A percentile compares a stretch with the other conserved stretches of the same genome.
These are phyloP conservation scores for Musa itinerans DNA, from an alignment of 176 grass and related monocot species.

Conservation along the genomic window DNA sequence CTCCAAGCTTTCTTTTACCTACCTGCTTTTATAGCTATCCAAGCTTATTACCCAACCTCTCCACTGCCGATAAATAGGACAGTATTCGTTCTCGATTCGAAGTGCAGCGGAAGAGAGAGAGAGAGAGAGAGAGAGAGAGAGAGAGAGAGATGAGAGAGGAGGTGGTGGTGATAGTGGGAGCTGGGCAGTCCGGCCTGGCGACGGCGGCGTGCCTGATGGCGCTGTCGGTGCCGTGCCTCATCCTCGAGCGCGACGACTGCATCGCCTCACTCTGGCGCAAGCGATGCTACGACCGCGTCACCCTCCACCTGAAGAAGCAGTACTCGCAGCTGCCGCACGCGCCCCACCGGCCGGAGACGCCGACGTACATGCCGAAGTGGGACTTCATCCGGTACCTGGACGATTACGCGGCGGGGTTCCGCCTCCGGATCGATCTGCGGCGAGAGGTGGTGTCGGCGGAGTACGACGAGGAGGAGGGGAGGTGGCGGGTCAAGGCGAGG, in stretches of 20 bases:
- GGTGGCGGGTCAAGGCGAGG: conserved; percentile 39
- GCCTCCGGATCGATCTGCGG: conserved; percentile 25
- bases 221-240: conserved; percentile 29
- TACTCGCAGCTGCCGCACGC: conserved; percentile 48
- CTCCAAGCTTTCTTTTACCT: no score
- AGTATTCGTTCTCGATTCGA: neutral
- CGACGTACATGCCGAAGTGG: conserved; percentile 41
- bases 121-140: conserved; percentile 5
- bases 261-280: conserved; percentile 67
- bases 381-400: conserved; percentile 65
- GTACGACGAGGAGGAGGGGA: conserved; percentile 14
- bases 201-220: conserved; percentile 52
- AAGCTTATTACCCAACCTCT: no score
- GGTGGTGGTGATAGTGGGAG: conserved; percentile 57
- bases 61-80: no score
- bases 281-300: conserved; percentile 57
- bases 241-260: conserved; percentile 78
- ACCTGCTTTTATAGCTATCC: no score
- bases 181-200: conserved; percentile 68
- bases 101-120: neutral
- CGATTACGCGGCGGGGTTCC: conserved; percentile 41
- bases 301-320: conserved; percentile 66
- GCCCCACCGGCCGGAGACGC: conserved; percentile 28
- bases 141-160: conserved; percentile 9
- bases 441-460: conserved; percentile 39